Base-by-base conservation (phyloP, 139 green algal species). In the Volvox africanus region DNA sequence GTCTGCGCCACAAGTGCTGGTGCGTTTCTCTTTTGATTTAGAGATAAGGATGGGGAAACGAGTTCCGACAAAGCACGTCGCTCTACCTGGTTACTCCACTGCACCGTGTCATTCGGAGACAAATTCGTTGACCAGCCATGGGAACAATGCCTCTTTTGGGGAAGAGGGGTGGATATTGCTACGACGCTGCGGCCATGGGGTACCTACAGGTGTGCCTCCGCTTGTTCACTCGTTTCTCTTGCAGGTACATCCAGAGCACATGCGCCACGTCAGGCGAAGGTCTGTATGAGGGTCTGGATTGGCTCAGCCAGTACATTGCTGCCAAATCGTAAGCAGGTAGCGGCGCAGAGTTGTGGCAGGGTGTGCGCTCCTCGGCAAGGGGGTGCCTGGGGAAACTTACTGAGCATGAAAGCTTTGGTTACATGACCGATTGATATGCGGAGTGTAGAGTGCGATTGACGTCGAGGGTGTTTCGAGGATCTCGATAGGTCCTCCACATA, bases 281-380 rank as follows among this genome's bases (percentile, higher is more conserved):
- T 0, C 93, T 99, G 78, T 99, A 99, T 81, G 98, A 99, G 92
- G 97, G 97, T 0, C 86, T 99, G 28, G 97, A 99, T 93, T 99
- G 97, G 97, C 94, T 99, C 32, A 94, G 75, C 30, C 65, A 82
- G 26, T 81, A 92, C 87, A 91, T 91, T 79, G n/a, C 55, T 33
- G 33, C 28, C 86, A 90, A 90, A 71, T 80, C 81, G 28, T 87
- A 76, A 87, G 50, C 3, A 67, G 71, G 18, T 36, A 13, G 16
- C 16, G 65, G 24, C 65, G 24, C 21, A 12, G 21, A 28, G 65
- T 16, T 73, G 65, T 12, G 65, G 65, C 65, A 79, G 71, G 71
- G 71, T 79, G 22, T 75, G 67, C 3, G 24, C 67, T 28, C 67
- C 67, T 14, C 67, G 11, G 24, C 22, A 30, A 79, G 71, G 71